Conservation (phyloP, 192 early-diverging fungal species). For the Backusella macrospora region DNA sequence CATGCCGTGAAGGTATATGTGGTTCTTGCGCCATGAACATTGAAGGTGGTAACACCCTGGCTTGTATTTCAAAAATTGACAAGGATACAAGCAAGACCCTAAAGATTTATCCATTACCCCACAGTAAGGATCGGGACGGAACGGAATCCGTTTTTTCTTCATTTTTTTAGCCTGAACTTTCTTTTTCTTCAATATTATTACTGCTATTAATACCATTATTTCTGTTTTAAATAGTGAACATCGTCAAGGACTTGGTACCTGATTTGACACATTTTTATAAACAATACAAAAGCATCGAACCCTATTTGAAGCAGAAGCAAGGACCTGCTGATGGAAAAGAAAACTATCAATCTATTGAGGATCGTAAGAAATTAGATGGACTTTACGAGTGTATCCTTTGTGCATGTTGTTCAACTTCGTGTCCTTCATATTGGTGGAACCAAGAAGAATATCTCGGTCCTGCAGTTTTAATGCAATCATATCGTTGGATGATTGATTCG, state of each 20-base stretch:
- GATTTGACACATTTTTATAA: slow-evolving; percentile 97
- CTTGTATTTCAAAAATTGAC: slow-evolving; percentile 91
- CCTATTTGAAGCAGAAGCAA: slow-evolving; percentile 91
- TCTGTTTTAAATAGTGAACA: slow-evolving; percentile 61
- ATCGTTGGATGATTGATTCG: slow-evolving; percentile 98
- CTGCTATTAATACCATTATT: too few species aligned
- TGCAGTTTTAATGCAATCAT: slow-evolving; percentile 95
- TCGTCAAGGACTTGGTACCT: slow-evolving; percentile 97
- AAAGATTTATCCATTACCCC: slow-evolving; percentile 96
- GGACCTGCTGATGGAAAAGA: slow-evolving; percentile 68
- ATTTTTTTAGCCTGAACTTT: not conserved
- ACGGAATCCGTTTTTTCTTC: not conserved
- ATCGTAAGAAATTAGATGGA: slow-evolving; percentile 93
- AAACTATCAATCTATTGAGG: slow-evolving; percentile 91
- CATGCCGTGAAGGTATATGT: slow-evolving; percentile 97
- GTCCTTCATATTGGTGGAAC: slow-evolving; percentile 98
- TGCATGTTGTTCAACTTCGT: slow-evolving; percentile 96
- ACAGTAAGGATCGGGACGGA: slow-evolving; percentile 59
- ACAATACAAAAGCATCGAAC: slow-evolving; percentile 97
- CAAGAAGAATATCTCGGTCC: slow-evolving; percentile 93
- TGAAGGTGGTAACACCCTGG: slow-evolving; percentile 92
- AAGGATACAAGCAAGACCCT: slow-evolving; percentile 62
- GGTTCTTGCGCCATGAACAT: slow-evolving; percentile 99
- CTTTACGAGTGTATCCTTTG: slow-evolving; percentile 98
- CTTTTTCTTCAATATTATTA: not conserved